Conservation (phyloP, 805 yeast genomes). For the Starmerella bacillaris region DNA sequence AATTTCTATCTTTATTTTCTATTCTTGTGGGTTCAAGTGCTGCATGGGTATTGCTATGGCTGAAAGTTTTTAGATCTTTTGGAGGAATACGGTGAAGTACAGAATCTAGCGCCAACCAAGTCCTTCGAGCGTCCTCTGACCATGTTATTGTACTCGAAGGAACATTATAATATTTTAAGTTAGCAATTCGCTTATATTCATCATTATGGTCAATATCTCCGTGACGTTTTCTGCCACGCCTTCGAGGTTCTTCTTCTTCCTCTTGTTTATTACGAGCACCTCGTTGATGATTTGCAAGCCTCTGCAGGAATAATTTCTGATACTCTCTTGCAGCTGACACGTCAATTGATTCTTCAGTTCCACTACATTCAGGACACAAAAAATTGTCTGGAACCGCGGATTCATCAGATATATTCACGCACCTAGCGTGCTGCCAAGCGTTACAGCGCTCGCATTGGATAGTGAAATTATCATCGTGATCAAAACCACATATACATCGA, state of each 20-base stretch:
- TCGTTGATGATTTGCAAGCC: slow-evolving; percentile 2
- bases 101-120: neutral
- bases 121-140: slow-evolving; percentile 2
- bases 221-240: slow-evolving; percentile 5
- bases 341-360: slow-evolving; percentile 27
- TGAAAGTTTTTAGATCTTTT: neutral
- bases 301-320: slow-evolving; percentile 21
- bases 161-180: slow-evolving; percentile 6
- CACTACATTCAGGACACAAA: slow-evolving; percentile 61
- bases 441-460: slow-evolving; percentile 83
- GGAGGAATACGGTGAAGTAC: neutral
- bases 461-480: slow-evolving; percentile 88
- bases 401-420: slow-evolving; percentile 58
- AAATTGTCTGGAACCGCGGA: slow-evolving; percentile 71
- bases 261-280: neutral
- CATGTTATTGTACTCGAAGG: neutral
- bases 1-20: neutral
- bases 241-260: slow-evolving; percentile 5
- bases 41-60: too few relatives aligned
- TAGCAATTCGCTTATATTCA: slow-evolving; percentile 1
- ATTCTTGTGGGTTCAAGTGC: neutral
- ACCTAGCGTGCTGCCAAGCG: slow-evolving; percentile 90
- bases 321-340: slow-evolving; percentile 27
- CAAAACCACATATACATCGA: slow-evolving; percentile 74
- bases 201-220: neutral